phyloP scores from a whole-genome alignment of 2,329 filamentous ascomycete genomes.

The Penicillium verrucosum region DNA sequence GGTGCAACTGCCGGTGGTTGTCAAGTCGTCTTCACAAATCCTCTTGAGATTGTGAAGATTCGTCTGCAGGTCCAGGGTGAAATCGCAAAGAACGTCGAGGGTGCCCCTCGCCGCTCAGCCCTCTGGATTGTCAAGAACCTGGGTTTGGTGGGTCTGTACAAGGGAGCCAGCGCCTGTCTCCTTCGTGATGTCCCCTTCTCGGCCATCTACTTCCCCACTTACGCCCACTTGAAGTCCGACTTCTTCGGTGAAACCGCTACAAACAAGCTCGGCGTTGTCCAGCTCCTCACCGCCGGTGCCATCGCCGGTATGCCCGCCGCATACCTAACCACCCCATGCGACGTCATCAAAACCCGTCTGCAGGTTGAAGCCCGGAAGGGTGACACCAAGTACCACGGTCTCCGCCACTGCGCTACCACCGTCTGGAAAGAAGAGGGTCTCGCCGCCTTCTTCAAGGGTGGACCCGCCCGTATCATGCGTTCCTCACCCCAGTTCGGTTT shows the following conservation, averaged over 20 bases:
- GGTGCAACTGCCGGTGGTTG: constrained; percentile 88
- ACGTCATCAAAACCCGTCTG: constrained; percentile 98
- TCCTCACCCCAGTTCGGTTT: constrained; percentile 98
- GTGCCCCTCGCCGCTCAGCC: constrained; percentile 80
- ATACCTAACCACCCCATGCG: constrained; percentile 94
- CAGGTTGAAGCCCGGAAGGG: constrained; percentile 98
- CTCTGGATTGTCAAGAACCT: constrained; percentile 98
- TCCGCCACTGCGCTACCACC: constrained; percentile 79
- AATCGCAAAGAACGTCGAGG: constrained; percentile 80
- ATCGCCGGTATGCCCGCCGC: constrained; percentile 90
- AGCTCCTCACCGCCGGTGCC: constrained; percentile 89
- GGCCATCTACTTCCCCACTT: constrained; percentile 97
- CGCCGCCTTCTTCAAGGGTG: constrained; percentile 97
- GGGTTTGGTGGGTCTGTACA: constrained; percentile 91
- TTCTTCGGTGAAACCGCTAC: constrained; percentile 84
- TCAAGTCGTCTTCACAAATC: constrained; percentile 98
- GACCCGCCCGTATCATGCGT: constrained; percentile 88
- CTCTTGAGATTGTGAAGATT: constrained; percentile 98
- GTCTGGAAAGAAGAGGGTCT: constrained; percentile 91
- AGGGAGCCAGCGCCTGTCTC: constrained; percentile 90
- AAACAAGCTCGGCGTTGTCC: constrained; percentile 84
- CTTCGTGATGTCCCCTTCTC: constrained; percentile 97
- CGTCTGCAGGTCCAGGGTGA: constrained; percentile 96
- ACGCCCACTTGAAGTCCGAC: constrained; percentile 90
- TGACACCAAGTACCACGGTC: constrained; percentile 79